phyloP scores from a whole-genome alignment of 768 basidiomycete genomes.

The Galerina marginata region DNA sequence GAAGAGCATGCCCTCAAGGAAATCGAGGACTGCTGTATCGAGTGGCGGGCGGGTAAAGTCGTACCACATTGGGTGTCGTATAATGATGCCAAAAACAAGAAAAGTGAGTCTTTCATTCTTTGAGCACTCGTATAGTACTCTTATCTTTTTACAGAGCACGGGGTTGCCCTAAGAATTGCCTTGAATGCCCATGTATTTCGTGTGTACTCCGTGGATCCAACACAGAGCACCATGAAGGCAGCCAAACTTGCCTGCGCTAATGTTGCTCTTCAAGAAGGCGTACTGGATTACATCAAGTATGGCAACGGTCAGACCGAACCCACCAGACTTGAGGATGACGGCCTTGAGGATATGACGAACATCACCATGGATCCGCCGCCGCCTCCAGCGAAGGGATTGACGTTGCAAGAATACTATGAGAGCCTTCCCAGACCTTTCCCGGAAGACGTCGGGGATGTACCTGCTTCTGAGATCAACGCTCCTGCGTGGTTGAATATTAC shows the following conservation, averaged over 20 bases:
- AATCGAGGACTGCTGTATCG: constrained; percentile 59
- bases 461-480: constrained; percentile 57
- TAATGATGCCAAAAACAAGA: constrained; percentile 47
- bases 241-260: constrained; percentile 62
- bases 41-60: constrained; percentile 59
- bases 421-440: constrained; percentile 69
- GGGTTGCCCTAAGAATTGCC: constrained; percentile 61
- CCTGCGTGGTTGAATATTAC: constrained; percentile 57
- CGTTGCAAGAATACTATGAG: constrained; percentile 67
- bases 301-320: constrained; percentile 57
- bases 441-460: constrained; percentile 51
- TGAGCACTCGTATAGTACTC: neutral
- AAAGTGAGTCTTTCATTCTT: constrained; percentile 39
- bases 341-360: constrained; percentile 14
- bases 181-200: constrained; percentile 54
- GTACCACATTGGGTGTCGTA: constrained; percentile 59
- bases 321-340: constrained; percentile 24
- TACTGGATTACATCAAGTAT: constrained; percentile 62
- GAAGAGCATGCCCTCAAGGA: constrained; percentile 35
- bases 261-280: constrained; percentile 55
- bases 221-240: constrained; percentile 41
- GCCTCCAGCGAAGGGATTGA: constrained; percentile 30
- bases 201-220: constrained; percentile 56
- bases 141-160: constrained; percentile 41
- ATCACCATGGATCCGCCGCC: constrained; percentile 10